A percentile compares a stretch with the other conserved stretches of the same genome.
Conservation (phyloP, 495 filamentous ascomycete genomes). For the Sporormia fimetaria region DNA sequence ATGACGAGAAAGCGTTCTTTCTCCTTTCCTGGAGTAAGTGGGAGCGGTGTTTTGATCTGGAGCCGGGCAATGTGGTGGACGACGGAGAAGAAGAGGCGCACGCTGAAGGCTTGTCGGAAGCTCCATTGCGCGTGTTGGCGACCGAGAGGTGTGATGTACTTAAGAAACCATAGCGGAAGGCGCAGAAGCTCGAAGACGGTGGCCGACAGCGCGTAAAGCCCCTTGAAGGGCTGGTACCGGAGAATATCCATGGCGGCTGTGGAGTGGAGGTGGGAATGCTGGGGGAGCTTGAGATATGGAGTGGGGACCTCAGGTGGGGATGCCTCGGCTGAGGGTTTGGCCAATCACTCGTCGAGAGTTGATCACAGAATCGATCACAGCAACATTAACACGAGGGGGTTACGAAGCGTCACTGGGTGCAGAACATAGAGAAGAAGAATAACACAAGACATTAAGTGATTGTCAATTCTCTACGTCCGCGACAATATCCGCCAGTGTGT, state of each 20-base stretch:
- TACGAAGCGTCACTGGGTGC: no score
- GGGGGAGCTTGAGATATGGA: no score
- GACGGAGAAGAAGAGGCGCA: slow-evolving; percentile 22
- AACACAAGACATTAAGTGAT: no score
- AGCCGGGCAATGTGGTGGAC: slow-evolving; percentile 22
- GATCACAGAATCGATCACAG: no score
- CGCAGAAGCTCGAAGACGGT: slow-evolving; percentile 20
- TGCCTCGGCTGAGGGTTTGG: no score
- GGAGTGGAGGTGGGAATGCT: not conserved
- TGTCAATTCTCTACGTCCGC: no score
- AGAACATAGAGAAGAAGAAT: no score
- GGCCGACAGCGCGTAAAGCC: slow-evolving; percentile 29
- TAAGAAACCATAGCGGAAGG: slow-evolving; percentile 29
- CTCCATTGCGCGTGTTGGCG: slow-evolving; percentile 30
- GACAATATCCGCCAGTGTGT: no score
- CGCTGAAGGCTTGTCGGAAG: slow-evolving; percentile 29
- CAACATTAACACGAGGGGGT: no score
- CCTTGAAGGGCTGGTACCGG: slow-evolving; percentile 32
- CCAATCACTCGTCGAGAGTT: no score
- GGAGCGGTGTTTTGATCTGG: slow-evolving; percentile 21
- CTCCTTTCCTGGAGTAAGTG: slow-evolving; percentile 29
- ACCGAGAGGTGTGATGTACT: slow-evolving; percentile 22
- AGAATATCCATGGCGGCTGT: slow-evolving; percentile 10
- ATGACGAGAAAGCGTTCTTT: slow-evolving; percentile 29
- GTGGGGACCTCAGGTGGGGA: no score